Evolutionary conservation across 2,329 filamentous ascomycete genomes (phyloP).

Genomic region (Colletotrichum sansevieriae): DNA sequence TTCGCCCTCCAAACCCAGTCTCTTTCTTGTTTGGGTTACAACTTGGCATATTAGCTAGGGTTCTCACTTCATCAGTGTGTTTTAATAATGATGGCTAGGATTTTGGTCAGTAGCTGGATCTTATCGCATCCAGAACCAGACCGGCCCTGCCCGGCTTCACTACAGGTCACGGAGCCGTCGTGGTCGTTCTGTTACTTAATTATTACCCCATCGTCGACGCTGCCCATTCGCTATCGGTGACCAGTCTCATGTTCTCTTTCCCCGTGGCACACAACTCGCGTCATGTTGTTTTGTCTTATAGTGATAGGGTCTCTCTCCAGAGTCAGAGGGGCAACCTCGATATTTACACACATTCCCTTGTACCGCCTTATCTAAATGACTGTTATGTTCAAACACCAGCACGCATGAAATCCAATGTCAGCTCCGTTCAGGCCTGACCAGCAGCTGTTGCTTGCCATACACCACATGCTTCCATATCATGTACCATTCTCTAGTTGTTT

Average conservation of each 20-base stretch:
- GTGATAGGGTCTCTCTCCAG: conserved; percentile 16
- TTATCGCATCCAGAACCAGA: conserved; percentile 28
- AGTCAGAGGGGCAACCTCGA: conserved; percentile 14
- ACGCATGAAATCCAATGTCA: conserved; percentile 32
- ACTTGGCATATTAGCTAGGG: conserved; percentile 8
- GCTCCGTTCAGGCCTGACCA: conserved; percentile 18
- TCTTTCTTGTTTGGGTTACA: not conserved
- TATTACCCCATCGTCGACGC: conserved; percentile 42
- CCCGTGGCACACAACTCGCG: conserved; percentile 18
- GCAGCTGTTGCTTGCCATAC: conserved; percentile 17
- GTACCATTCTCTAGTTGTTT: conserved; percentile 31
- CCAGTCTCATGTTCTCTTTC: conserved; percentile 45
- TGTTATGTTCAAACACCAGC: conserved; percentile 2
- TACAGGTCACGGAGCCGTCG: conserved; percentile 30
- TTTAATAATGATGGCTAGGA: not conserved
- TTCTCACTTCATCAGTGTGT: not conserved
- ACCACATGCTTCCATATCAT: conserved; percentile 15
- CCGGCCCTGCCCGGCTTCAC: conserved; percentile 32
- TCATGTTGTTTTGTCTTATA: conserved; percentile 22
- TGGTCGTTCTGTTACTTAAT: conserved; percentile 42
- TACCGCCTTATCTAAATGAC: conserved; percentile 31
- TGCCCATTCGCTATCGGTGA: conserved; percentile 39
- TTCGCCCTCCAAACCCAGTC: conserved; percentile 4
- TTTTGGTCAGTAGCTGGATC: conserved; percentile 4
- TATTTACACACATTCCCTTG: conserved; percentile 33